Percentiles rank a stretch among this genome's conserved stretches.
phyloP scores from a whole-genome alignment of 805 yeast genomes.

The Candida silvatica region DNA sequence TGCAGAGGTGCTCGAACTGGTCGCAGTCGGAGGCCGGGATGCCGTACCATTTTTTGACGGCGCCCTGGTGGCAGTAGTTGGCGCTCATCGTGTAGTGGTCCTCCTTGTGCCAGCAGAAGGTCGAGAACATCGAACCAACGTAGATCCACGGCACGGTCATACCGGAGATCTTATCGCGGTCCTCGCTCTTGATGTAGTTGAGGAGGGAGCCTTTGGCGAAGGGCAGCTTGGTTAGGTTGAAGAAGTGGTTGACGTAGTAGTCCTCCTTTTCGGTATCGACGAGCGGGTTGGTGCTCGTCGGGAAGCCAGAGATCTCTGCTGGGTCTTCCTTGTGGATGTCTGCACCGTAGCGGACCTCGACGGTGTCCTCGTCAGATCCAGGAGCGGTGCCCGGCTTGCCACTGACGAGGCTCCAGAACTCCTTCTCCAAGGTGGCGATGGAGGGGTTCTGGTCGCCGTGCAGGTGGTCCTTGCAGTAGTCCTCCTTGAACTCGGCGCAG shows the following conservation, averaged over 20 bases:
- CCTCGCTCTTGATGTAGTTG: conserved; percentile 40
- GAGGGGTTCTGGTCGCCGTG: conserved; percentile 23
- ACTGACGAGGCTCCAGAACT: conserved; percentile 50
- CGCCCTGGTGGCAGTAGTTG: conserved; percentile 86
- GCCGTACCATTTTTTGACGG: conserved; percentile 90
- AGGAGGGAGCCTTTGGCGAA: conserved; percentile 61
- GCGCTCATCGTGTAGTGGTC: conserved; percentile 90
- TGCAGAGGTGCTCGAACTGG: conserved; percentile 57
- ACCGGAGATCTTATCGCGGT: conserved; percentile 61
- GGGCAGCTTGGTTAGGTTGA: conserved; percentile 71
- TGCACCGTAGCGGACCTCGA: conserved; percentile 76
- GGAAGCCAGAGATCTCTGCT: conserved; percentile 72
- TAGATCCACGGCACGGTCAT: conserved; percentile 96
- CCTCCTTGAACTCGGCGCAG: conserved; percentile 40
- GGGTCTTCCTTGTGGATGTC: conserved; percentile 63
- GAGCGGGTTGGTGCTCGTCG: conserved; percentile 31
- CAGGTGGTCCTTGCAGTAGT: conserved; percentile 30
- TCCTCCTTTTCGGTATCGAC: conserved; percentile 8
- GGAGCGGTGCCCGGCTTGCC: conserved; percentile 4
- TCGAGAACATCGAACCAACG: conserved; percentile 80
- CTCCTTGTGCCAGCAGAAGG: conserved; percentile 96
- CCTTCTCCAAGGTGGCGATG: conserved; percentile 42
- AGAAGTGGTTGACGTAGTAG: conserved; percentile 50
- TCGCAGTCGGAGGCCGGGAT: conserved; percentile 64
- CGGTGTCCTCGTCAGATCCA: conserved; percentile 18